These are phyloP conservation scores for Grosmannia penicillata DNA, from an alignment of 2,329 filamentous ascomycete genomes.

Conservation along the genomic window DNA sequence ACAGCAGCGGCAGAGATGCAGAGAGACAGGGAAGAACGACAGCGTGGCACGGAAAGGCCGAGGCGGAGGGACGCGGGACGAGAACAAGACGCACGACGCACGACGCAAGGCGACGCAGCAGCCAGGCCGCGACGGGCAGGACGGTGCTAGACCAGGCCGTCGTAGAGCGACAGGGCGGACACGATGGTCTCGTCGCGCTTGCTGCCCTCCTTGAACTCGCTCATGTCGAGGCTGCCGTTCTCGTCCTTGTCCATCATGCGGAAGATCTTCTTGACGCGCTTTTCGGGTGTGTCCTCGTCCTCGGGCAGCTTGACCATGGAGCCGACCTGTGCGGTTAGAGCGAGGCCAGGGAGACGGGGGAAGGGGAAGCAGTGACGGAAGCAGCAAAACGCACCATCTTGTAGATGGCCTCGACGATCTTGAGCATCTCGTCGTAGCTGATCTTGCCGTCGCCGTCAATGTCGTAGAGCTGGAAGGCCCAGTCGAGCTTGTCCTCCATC, in stretches of 20 bases:
- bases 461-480: slow-evolving; percentile 98
- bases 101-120: too few relatives aligned
- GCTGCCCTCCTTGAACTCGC: slow-evolving; percentile 98
- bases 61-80: too few relatives aligned
- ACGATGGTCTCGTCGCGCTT: slow-evolving; percentile 99
- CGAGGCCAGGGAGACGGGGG: neutral
- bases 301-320: slow-evolving; percentile 98
- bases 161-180: slow-evolving; percentile 88
- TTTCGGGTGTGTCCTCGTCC: slow-evolving; percentile 97
- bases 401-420: slow-evolving; percentile 98
- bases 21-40: too few relatives aligned
- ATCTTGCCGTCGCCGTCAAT: slow-evolving; percentile 99
- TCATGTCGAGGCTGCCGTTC: slow-evolving; percentile 91
- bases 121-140: neutral
- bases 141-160: slow-evolving; percentile 61
- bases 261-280: slow-evolving; percentile 96
- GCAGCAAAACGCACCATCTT: slow-evolving; percentile 63
- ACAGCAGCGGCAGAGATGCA: too few relatives aligned
- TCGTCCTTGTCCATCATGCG: slow-evolving; percentile 99
- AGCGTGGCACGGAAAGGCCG: too few relatives aligned
- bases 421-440: slow-evolving; percentile 96
- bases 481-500: slow-evolving; percentile 99
- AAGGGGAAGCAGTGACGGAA: slow-evolving; percentile 4
- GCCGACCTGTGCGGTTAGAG: slow-evolving; percentile 50
- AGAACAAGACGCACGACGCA: too few relatives aligned